Conservation (phyloP, 257 asterid species). For the Solanum pinnatisectum region DNA sequence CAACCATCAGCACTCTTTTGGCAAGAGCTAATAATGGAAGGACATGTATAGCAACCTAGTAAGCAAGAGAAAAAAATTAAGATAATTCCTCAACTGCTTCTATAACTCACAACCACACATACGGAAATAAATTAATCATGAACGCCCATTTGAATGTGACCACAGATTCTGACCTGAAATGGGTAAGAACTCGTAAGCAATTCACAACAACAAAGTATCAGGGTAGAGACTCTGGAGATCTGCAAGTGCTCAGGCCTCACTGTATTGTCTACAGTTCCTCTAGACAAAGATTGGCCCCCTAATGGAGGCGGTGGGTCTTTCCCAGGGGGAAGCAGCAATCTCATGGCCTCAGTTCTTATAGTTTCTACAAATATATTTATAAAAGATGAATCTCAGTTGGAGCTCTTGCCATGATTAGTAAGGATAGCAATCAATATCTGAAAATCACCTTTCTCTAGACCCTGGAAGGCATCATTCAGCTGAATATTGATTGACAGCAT, state of each 20-base stretch:
- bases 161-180: constrained; percentile 47
- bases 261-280: constrained; percentile 29
- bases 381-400: constrained; percentile 6
- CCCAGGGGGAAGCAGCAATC: constrained; percentile 63
- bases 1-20: constrained; percentile 71
- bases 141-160: background rate
- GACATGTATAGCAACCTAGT: constrained; percentile 70
- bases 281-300: constrained; percentile 44
- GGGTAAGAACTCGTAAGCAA: constrained; percentile 71
- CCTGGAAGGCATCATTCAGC: constrained; percentile 64
- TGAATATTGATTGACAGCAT: constrained; percentile 50
- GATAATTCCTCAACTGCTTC: background rate
- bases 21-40: constrained; percentile 48
- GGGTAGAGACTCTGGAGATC: constrained; percentile 56
- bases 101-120: background rate
- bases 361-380: constrained; percentile 36
- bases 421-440: constrained; percentile 3
- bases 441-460: constrained; percentile 76
- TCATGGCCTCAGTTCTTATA: constrained; percentile 38
- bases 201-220: constrained; percentile 60
- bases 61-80: background rate
- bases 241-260: constrained; percentile 61
- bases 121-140: background rate
- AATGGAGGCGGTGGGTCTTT: constrained; percentile 67
- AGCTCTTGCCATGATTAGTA: background rate